A percentile compares a stretch with the other conserved stretches of the same genome.
These are phyloP conservation scores for Acacia confusa DNA, from an alignment of 306 rosid genomes.

Conservation along the genomic window DNA sequence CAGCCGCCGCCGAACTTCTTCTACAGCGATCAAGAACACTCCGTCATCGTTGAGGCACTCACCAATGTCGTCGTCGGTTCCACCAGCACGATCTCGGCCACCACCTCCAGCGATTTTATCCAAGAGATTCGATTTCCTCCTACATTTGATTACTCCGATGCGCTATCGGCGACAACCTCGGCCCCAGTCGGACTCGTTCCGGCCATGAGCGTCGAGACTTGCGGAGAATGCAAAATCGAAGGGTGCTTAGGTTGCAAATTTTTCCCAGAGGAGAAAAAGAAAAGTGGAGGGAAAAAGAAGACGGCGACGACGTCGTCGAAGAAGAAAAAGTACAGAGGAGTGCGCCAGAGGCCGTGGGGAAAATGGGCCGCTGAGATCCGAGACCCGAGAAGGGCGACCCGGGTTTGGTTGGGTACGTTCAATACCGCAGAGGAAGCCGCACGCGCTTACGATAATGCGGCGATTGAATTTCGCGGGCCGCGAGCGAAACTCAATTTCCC, in stretches of 20 bases:
- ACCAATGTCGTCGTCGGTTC: constrained; percentile 71
- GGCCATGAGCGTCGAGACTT: constrained; percentile 46
- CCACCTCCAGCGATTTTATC: background rate
- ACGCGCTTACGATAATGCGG: constrained; percentile 84
- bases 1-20: constrained; percentile 20
- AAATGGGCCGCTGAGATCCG: constrained; percentile 98
- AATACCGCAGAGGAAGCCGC: constrained; percentile 87
- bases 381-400: constrained; percentile 65
- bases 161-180: background rate
- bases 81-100: constrained; percentile 11
- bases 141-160: background rate
- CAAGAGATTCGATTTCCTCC: background rate
- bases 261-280: constrained; percentile 46
- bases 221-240: constrained; percentile 54
- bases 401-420: constrained; percentile 95
- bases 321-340: constrained; percentile 85
- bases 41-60: constrained; percentile 75
- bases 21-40: constrained; percentile 61
- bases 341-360: constrained; percentile 96
- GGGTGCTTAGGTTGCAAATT: constrained; percentile 84
- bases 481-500: constrained; percentile 93
- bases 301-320: constrained; percentile 17
- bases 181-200: background rate
- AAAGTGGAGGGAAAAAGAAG: constrained; percentile 19
- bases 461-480: constrained; percentile 86